Evolutionary conservation across 2,329 filamentous ascomycete genomes (phyloP), one percentile per base, ranked within the genome.

Genomic region (Neurospora crassa): DNA sequence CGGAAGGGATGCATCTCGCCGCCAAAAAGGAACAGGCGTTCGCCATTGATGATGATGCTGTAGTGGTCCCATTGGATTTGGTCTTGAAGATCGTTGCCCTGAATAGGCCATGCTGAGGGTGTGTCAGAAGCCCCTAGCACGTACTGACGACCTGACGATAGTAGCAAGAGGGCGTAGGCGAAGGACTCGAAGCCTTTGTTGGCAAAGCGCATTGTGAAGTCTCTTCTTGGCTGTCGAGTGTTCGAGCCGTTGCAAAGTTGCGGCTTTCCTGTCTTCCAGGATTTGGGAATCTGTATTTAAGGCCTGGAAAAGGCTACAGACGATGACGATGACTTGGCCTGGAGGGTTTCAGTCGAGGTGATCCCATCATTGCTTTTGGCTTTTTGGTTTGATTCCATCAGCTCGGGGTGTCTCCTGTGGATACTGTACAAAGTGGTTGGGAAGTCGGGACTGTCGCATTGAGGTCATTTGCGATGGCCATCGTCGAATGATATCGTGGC

Each of bases 1-100:
- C 85, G 81, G 73, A 83, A 81, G 71, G 87, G 87, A 73, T 87
- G 85, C 59, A 87, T 87, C 73, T 87, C 85, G 34, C 84, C 1
- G 80, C 81, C 73, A 72, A 77, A 40, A 7, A 68, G 59, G 77
- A 72, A 71, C 75, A 85, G 76, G 37, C 84, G 80, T 71, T 83
- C 80, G 45, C 84, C 84, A 71, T 86, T 84, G 73, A 87, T 78
- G 3, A 80, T 79, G 37, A 87, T 79, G 70, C 83, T 86, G 73
- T 86, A 85, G 63, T 82, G 78, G 73, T 87, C 85, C 86, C 85
- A 87, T 82, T 79, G 12, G 79, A 82, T 70, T 83, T 79, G 42
- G 80, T 81, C 76, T 84, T 79, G 69, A 80, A 78, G 4, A 80
- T 82, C n/a, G 78, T 79, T 71, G 69, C 41, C 20, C 11, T 67